A percentile compares a stretch with the other conserved stretches of the same genome.
These are phyloP conservation scores for Penicillium sp. DNA, from an alignment of 2,329 filamentous ascomycete species.

Conservation along the genomic window DNA sequence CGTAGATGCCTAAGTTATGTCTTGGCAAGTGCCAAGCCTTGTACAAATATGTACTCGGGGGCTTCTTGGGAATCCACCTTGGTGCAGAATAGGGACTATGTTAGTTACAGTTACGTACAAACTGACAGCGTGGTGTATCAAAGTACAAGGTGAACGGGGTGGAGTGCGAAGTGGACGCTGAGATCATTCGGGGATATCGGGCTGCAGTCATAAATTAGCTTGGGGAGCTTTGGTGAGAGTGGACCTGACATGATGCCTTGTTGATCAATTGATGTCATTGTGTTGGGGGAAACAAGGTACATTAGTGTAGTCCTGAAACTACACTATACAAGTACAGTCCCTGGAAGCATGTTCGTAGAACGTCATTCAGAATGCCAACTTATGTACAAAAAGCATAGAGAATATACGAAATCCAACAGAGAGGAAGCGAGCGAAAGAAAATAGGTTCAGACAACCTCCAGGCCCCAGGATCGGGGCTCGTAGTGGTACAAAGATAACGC, in stretches of 20 bases:
- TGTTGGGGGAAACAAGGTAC: background rate
- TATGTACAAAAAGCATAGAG: slow-evolving; percentile 4
- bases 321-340: background rate
- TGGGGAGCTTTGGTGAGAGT: background rate
- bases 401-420: slow-evolving; percentile 2
- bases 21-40: slow-evolving; percentile 2
- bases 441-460: slow-evolving; percentile 3
- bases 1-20: slow-evolving; percentile 17
- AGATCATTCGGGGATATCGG: background rate
- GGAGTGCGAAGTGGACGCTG: background rate
- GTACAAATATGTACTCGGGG: background rate
- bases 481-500: slow-evolving; percentile 8
- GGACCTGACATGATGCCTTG: background rate
- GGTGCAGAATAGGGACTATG: background rate
- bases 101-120: background rate
- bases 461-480: background rate
- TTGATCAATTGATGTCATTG: background rate
- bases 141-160: background rate
- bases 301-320: background rate
- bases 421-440: background rate
- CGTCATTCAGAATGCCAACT: slow-evolving; percentile 2
- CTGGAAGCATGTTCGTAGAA: background rate
- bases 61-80: background rate
- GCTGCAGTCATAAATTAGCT: background rate
- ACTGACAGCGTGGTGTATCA: background rate